Percentiles rank a stretch among this genome's conserved stretches.
These are phyloP conservation scores for Oropetium thomaeum DNA, from an alignment of 176 grass and related monocot genomes.

Conservation along the genomic window DNA sequence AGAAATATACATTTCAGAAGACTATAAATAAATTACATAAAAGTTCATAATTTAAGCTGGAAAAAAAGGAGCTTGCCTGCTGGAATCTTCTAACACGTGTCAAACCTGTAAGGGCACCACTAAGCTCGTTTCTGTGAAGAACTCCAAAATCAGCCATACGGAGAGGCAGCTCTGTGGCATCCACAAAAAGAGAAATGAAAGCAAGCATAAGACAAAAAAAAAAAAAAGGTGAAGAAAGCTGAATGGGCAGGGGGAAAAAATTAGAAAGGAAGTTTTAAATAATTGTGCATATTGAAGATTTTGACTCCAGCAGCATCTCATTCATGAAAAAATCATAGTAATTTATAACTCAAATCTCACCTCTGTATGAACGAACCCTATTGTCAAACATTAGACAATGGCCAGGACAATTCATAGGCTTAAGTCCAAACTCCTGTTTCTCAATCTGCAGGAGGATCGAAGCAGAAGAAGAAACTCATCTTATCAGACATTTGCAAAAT, in stretches of 20 bases:
- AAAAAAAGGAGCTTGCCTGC: slow-evolving; percentile 57
- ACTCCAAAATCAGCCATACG: slow-evolving; percentile 98
- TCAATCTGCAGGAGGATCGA: slow-evolving; percentile 59
- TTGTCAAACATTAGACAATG: slow-evolving; percentile 99
- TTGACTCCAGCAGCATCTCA: not conserved
- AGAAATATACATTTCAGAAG: not conserved
- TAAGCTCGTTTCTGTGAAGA: slow-evolving; percentile 92
- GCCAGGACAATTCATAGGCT: slow-evolving; percentile 99
- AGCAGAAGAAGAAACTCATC: not conserved
- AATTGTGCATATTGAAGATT: not conserved
- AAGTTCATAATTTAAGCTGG: not conserved
- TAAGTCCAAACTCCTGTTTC: slow-evolving; percentile 98
- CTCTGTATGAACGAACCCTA: slow-evolving; percentile 94
- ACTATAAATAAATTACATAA: not conserved
- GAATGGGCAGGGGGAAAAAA: not conserved
- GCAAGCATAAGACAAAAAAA: not conserved
- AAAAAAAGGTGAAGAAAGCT: not conserved
- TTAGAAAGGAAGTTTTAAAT: not conserved
- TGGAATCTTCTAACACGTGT: slow-evolving; percentile 99
- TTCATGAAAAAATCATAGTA: not conserved
- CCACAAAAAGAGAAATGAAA: slow-evolving; percentile 14
- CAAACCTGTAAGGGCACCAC: slow-evolving; percentile 95
- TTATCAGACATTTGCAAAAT: not conserved
- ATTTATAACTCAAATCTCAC: slow-evolving; percentile 37
- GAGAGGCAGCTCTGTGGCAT: slow-evolving; percentile 83